Evolutionary conservation across 148 eudicot species (phyloP).

Genomic region (Limonium bicolor): DNA sequence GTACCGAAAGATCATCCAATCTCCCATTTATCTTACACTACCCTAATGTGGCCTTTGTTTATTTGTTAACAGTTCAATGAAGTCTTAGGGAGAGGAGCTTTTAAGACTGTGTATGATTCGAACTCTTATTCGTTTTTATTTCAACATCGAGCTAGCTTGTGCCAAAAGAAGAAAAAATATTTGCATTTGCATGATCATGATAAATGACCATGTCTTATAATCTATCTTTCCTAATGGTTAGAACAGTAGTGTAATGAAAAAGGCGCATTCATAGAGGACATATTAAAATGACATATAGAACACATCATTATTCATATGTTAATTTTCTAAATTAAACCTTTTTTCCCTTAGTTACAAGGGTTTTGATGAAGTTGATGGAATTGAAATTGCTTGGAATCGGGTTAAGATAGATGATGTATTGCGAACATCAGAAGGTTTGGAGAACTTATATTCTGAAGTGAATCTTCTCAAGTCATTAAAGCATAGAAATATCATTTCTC

Average conservation of each 20-base stretch:
- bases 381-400: constrained; percentile 93
- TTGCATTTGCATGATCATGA: too few species aligned
- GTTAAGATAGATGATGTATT: constrained; percentile 56
- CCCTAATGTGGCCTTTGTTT: not conserved
- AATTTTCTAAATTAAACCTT: not conserved
- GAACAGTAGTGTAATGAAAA: too few species aligned
- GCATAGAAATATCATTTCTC: constrained; percentile 68
- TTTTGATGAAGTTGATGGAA: constrained; percentile 77
- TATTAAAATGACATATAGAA: too few species aligned
- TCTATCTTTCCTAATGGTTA: too few species aligned
- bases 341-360: constrained; percentile 51
- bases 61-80: constrained; percentile 47
- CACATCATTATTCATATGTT: too few species aligned
- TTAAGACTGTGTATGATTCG: constrained; percentile 71
- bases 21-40: not conserved
- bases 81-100: constrained; percentile 82
- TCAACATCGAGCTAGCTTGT: too few species aligned
- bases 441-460: constrained; percentile 64
- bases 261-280: too few species aligned
- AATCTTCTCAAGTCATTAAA: constrained; percentile 60
- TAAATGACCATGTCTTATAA: too few species aligned
- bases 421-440: constrained; percentile 51
- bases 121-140: too few species aligned
- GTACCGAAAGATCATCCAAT: not conserved
- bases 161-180: too few species aligned